These are phyloP conservation scores for Cutaneotrichosporon arboriforme DNA, from an alignment of 1,284 basidiomycete species.

Conservation along the genomic window DNA sequence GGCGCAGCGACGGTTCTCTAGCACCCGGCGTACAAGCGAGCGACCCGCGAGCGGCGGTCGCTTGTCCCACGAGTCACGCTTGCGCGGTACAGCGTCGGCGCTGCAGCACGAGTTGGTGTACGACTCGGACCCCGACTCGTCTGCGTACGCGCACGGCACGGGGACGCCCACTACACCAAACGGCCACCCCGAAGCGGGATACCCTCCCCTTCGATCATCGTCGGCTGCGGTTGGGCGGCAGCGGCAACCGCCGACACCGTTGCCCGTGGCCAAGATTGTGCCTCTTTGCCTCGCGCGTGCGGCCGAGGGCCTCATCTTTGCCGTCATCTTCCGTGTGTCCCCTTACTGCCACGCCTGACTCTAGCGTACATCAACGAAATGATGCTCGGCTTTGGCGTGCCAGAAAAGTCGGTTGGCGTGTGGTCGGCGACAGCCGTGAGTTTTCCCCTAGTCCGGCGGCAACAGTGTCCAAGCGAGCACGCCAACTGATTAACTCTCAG, in stretches of 20 bases:
- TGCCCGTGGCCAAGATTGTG: conserved; percentile 28
- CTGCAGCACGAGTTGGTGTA: too few relatives aligned
- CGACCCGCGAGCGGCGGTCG: too few relatives aligned
- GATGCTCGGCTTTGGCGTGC: conserved; percentile 34
- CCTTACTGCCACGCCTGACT: background rate
- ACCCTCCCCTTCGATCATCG: too few relatives aligned
- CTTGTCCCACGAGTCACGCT: too few relatives aligned
- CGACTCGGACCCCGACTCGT: too few relatives aligned
- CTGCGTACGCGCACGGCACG: too few relatives aligned
- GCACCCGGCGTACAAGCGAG: too few relatives aligned
- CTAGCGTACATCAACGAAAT: conserved; percentile 40
- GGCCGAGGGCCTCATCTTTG: conserved; percentile 34
- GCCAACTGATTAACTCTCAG: conserved; percentile 15
- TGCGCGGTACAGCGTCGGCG: too few relatives aligned
- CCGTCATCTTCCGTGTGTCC: conserved; percentile 31
- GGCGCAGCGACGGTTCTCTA: too few relatives aligned
- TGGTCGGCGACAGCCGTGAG: conserved; percentile 37
- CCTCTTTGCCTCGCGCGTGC: conserved; percentile 29
- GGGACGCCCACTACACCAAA: conserved; percentile 8
- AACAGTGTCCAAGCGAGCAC: background rate
- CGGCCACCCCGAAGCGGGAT: conserved; percentile 4
- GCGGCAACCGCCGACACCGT: conserved; percentile 15
- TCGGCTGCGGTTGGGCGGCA: background rate
- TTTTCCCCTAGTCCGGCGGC: background rate
- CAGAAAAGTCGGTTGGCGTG: conserved; percentile 33